A percentile compares a stretch with the other conserved stretches of the same genome.
Conservation (phyloP, 306 rosid genomes). For the Boehmeria nivea region DNA sequence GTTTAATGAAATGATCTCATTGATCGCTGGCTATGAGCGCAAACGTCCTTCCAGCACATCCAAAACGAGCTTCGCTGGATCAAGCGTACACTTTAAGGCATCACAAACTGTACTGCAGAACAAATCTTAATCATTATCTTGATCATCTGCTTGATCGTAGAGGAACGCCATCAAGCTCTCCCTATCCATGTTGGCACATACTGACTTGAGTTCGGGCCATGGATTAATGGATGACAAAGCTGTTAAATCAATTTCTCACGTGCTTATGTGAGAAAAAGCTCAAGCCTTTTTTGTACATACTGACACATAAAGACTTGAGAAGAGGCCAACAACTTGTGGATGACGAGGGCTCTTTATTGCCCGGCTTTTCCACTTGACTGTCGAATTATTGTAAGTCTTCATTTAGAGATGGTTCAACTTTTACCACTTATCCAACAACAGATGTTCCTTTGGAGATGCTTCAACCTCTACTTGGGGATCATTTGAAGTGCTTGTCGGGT, state of each 20-base stretch:
- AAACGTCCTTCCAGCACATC: neutral
- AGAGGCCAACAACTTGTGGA: neutral
- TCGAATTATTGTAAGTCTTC: neutral
- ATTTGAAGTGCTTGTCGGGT: too few species aligned
- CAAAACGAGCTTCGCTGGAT: slow-evolving; percentile 20
- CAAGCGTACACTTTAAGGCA: neutral
- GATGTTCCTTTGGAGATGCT: neutral
- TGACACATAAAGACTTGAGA: neutral
- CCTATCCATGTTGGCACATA: slow-evolving; percentile 9
- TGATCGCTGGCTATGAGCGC: neutral
- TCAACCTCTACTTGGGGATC: slow-evolving; percentile 2
- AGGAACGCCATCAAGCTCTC: neutral
- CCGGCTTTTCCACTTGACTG: neutral
- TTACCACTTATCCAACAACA: too few species aligned
- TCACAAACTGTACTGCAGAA: neutral
- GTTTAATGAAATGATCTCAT: neutral
- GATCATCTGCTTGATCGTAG: neutral
- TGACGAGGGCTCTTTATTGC: neutral
- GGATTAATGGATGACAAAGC: too few species aligned
- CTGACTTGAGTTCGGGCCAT: neutral
- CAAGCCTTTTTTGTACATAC: neutral
- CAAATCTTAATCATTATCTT: neutral
- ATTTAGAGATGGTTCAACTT: neutral
- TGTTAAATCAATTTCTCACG: neutral
- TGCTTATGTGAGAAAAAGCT: neutral